Conservation (phyloP, 768 basidiomycete species). For the Trametes villosa region DNA sequence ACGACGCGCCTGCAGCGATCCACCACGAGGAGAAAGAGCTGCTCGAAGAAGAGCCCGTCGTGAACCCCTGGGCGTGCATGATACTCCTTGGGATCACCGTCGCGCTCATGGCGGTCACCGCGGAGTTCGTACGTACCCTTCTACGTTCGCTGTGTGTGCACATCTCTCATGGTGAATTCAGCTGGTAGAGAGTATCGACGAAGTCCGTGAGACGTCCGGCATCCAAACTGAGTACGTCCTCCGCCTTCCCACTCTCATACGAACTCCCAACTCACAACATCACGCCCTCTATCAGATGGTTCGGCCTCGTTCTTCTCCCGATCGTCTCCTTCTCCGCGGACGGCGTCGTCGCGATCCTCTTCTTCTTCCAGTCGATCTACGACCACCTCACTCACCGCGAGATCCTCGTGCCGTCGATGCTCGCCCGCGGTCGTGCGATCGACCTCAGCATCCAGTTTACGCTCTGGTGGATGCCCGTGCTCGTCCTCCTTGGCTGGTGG, state of each 20-base stretch:
- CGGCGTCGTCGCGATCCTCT: slow-evolving; percentile 61
- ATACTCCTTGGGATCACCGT: slow-evolving; percentile 55
- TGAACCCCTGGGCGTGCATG: slow-evolving; percentile 68
- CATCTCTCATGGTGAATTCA: too few relatives aligned
- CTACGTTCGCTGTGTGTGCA: neutral
- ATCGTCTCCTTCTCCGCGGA: slow-evolving; percentile 77
- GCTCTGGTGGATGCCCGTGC: slow-evolving; percentile 79
- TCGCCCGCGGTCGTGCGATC: slow-evolving; percentile 72
- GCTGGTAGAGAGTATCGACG: slow-evolving; percentile 69
- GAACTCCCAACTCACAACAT: neutral
- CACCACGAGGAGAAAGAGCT: slow-evolving; percentile 43
- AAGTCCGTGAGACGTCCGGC: slow-evolving; percentile 45
- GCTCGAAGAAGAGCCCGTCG: slow-evolving; percentile 53
- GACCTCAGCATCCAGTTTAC: slow-evolving; percentile 80
- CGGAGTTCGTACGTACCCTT: slow-evolving; percentile 60
- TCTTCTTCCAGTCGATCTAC: slow-evolving; percentile 53
- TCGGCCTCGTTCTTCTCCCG: slow-evolving; percentile 73
- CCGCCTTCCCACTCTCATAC: neutral
- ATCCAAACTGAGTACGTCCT: slow-evolving; percentile 57
- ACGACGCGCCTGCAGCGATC: slow-evolving; percentile 42
- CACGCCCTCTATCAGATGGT: slow-evolving; percentile 51
- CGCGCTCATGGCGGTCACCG: slow-evolving; percentile 67
- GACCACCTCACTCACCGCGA: slow-evolving; percentile 45
- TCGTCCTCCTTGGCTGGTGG: slow-evolving; percentile 75
- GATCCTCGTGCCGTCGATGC: slow-evolving; percentile 50